Conservation (phyloP, 108 stramenopile genomes). For the Pseudonitzschia pungens region DNA sequence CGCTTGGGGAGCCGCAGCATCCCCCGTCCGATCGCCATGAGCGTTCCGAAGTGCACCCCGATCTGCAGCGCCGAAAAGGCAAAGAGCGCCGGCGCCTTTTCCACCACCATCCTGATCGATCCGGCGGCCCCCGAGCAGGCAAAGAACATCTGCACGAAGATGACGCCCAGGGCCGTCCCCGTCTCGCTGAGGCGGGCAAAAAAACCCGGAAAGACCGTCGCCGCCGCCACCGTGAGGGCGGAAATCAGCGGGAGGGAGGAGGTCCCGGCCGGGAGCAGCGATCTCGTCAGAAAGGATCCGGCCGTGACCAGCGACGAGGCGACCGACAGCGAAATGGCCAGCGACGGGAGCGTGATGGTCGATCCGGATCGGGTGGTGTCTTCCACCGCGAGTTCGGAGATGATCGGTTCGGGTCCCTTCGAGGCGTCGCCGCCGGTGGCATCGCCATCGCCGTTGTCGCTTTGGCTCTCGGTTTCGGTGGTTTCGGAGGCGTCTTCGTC, state of each 20-base stretch:
- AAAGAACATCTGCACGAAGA: constrained; percentile 92
- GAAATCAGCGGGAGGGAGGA: constrained; percentile 79
- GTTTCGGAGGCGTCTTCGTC: constrained; percentile 1
- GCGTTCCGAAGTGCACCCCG: constrained; percentile 70
- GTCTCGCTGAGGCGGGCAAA: constrained; percentile 56
- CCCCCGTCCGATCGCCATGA: constrained; percentile 66
- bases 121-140: constrained; percentile 88
- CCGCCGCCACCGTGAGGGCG: constrained; percentile 68
- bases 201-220: constrained; percentile 71
- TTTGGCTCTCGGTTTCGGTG: too few species aligned
- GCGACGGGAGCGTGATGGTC: constrained; percentile 51
- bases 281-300: constrained; percentile 56
- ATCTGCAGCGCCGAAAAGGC: constrained; percentile 83
- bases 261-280: constrained; percentile 46
- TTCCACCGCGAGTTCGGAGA: constrained; percentile 32
- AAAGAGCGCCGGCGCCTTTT: constrained; percentile 84
- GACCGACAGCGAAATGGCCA: constrained; percentile 62
- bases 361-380: constrained; percentile 8
- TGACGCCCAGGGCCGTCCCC: constrained; percentile 67
- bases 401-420: constrained; percentile 3
- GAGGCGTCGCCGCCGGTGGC: constrained; percentile 2
- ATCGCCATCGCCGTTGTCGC: constrained; percentile 19
- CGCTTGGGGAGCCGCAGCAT: constrained; percentile 62
- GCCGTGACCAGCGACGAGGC: constrained; percentile 65
- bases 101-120: constrained; percentile 72